phyloP scores from a whole-genome alignment of 108 stramenopile genomes.

The Seminavis robusta region DNA sequence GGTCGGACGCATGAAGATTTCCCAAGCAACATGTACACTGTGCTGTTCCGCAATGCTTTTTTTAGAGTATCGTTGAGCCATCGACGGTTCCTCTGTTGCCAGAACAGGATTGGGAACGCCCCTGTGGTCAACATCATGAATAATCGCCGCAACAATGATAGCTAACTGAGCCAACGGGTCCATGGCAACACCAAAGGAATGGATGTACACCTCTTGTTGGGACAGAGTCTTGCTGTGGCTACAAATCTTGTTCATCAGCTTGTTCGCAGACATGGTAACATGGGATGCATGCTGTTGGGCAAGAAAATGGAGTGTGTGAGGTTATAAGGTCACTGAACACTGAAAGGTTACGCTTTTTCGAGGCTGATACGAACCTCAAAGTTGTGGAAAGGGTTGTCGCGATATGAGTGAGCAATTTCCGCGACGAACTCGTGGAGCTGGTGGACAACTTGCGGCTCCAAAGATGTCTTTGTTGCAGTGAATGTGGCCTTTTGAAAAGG shows the following conservation, averaged over 20 bases:
- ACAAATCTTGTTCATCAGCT: too few species aligned
- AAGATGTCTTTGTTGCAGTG: too few species aligned
- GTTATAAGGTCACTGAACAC: too few species aligned
- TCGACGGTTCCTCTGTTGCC: constrained; percentile 23
- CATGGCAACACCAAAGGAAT: constrained; percentile 30
- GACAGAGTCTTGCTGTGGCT: too few species aligned
- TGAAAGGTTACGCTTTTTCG: too few species aligned
- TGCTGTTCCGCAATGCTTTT: constrained; percentile 42
- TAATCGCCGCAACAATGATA: constrained; percentile 38
- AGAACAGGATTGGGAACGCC: constrained; percentile 42
- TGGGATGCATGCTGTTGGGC: too few species aligned
- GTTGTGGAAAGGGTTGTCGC: constrained; percentile 4
- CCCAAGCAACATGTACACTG: constrained; percentile 34
- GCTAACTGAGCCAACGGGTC: constrained; percentile 39
- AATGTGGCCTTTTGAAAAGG: too few species aligned
- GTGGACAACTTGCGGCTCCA: constrained; percentile 6
- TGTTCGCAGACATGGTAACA: too few species aligned
- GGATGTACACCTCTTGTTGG: too few species aligned
- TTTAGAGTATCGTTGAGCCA: constrained; percentile 23
- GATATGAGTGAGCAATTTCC: constrained; percentile 4
- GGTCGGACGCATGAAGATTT: constrained; percentile 26
- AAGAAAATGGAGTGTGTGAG: too few species aligned
- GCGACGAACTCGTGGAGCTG: constrained; percentile 4
- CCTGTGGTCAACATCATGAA: constrained; percentile 44
- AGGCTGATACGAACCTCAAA: too few species aligned